phyloP scores from a whole-genome alignment of 768 basidiomycete genomes.

The Hemileccinum impolitum region DNA sequence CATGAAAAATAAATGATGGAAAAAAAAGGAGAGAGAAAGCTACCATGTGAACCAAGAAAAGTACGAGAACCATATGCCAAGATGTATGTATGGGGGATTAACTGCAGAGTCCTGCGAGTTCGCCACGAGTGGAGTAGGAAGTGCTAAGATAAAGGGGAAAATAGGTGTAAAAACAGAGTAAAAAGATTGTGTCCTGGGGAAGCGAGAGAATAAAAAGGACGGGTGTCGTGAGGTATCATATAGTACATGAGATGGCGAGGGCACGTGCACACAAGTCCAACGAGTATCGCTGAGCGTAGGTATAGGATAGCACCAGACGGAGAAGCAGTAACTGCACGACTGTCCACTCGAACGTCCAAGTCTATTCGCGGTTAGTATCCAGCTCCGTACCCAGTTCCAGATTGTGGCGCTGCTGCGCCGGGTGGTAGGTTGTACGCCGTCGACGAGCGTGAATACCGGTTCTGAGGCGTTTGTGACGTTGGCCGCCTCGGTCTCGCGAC shows the following conservation, averaged over 20 bases:
- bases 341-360: too few species aligned
- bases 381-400: conserved; percentile 21
- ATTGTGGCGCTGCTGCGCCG: conserved; percentile 67
- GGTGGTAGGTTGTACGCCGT: conserved; percentile 58
- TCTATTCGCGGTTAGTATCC: conserved; percentile 7
- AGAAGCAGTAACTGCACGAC: too few species aligned
- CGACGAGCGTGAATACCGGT: conserved; percentile 68
- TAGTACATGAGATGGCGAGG: background rate
- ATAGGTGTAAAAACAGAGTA: background rate
- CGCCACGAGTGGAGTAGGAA: background rate
- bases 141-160: conserved; percentile 10
- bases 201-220: conserved; percentile 8
- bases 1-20: too few species aligned
- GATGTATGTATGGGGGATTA: too few species aligned
- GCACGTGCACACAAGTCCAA: conserved; percentile 1
- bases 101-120: background rate
- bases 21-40: too few species aligned
- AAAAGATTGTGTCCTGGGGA: conserved; percentile 2
- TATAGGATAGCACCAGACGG: background rate
- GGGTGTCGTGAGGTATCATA: conserved; percentile 7
- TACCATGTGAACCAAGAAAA: too few species aligned
- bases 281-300: conserved; percentile 6
- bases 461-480: conserved; percentile 58
- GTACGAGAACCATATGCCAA: too few species aligned
- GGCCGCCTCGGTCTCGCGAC: conserved; percentile 69